Percentiles rank a stretch among this genome's conserved stretches.
These are phyloP conservation scores for Closterium sp. DNA, from an alignment of 139 green algal genomes.

Conservation along the genomic window DNA sequence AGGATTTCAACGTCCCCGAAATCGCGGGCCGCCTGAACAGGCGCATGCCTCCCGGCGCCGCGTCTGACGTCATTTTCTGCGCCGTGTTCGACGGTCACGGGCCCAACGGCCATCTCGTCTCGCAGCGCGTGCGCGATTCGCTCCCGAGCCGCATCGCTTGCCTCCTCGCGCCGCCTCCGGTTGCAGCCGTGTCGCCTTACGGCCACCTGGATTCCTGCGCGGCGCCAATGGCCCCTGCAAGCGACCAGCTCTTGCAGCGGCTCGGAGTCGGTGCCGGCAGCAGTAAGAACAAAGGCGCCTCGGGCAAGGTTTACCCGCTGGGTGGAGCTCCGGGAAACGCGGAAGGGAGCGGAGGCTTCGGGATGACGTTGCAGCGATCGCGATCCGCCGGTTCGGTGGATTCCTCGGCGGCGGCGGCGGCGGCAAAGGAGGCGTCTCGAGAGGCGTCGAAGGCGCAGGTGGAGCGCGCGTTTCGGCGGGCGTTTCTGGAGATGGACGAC, in stretches of 20 bases:
- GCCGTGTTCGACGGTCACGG: slow-evolving; percentile 40
- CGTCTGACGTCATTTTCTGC: neutral
- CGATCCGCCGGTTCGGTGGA: neutral
- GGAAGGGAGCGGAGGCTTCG: too few relatives aligned
- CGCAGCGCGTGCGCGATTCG: slow-evolving; percentile 33
- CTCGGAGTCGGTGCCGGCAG: neutral
- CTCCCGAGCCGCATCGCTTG: slow-evolving; percentile 9
- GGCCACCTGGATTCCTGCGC: neutral
- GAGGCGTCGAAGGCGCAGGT: slow-evolving; percentile 17
- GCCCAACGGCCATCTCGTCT: slow-evolving; percentile 24
- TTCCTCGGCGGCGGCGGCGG: neutral
- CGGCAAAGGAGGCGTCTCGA: neutral
- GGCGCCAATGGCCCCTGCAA: neutral
- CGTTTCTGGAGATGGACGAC: slow-evolving; percentile 24
- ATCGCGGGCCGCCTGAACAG: neutral
- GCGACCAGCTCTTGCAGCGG: neutral
- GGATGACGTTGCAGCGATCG: neutral
- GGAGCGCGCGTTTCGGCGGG: neutral
- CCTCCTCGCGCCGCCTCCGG: neutral
- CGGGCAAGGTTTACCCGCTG: neutral
- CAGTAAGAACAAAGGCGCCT: neutral
- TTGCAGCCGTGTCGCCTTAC: neutral
- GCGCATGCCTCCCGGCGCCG: neutral
- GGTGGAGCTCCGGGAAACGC: neutral
- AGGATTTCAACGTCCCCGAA: neutral